Base-by-base conservation (phyloP, 2,329 filamentous ascomycete species). In the Mollisia scopiformis region DNA sequence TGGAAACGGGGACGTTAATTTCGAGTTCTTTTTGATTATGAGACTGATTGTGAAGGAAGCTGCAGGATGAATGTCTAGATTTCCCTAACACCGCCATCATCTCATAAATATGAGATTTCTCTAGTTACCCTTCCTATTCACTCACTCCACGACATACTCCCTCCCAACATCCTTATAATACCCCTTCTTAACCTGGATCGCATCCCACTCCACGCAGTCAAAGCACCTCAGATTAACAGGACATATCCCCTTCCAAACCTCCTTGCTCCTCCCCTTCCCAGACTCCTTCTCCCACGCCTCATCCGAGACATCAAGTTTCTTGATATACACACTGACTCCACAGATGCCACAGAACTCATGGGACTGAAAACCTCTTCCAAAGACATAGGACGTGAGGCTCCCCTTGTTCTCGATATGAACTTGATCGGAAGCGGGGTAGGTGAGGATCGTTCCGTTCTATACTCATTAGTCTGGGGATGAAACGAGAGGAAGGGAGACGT, bases 181-280 rank as follows among this genome's bases (percentile, higher is more conserved):
- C 1, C 25, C 52, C 27, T 59, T 61, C 33, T 33, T 19, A 11
- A 57, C n/a, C 11, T 62, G 39, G 13, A 66, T 59, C 10, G 55
- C 47, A 37, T 58, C 57, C 63, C 65, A 66, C 25, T 63, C 58
- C 5, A 65, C 58, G 6, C 61, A 60, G 13, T 65, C 58, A 28
- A 66, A 47, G 16, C 58, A 59, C 11, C 54, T 57, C 28, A 65
- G 27, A 51, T 67, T 65, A 2, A 65, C n/a, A 23, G 61, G 39
- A 33, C 55, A 37, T n/a, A 46, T 39, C 19, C 19, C n/a, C 23
- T 33, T 16, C 58, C 58, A 62, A 25, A 49, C 46, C 43, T 54
- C 39, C 27, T 57, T 59, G 37, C 19, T 54, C 52, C 41, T 19
- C 25, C 25, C 27, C 59, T 41, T 49, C 39, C n/a, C 43, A 35